These are phyloP conservation scores for Ormosia emarginata DNA, from an alignment of 306 rosid genomes.

Conservation along the genomic window DNA sequence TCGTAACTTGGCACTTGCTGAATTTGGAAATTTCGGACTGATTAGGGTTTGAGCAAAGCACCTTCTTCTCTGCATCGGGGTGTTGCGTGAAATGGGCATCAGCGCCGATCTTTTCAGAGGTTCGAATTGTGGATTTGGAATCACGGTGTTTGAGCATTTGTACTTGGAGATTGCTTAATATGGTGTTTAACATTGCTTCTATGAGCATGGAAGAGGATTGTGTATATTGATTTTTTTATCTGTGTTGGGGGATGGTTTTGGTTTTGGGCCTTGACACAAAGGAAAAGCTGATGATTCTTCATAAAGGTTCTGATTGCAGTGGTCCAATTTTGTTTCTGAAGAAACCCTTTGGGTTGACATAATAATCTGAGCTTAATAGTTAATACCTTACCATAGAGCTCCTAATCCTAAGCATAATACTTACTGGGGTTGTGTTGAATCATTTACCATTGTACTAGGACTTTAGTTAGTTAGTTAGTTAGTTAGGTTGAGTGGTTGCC, in stretches of 20 bases:
- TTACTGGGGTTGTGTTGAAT: conserved; percentile 13
- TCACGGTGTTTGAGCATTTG: conserved; percentile 34
- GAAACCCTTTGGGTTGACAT: conserved; percentile 45
- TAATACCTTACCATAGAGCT: neutral
- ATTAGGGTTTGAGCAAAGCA: conserved; percentile 11
- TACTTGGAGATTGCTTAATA: conserved; percentile 41
- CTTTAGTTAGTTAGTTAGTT: neutral
- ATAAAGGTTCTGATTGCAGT: conserved; percentile 35
- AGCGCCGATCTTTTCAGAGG: conserved; percentile 7
- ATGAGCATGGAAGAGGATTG: conserved; percentile 69
- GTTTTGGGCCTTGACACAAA: conserved; percentile 19
- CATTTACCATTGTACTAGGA: neutral
- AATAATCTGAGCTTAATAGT: conserved; percentile 36
- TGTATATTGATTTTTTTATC: conserved; percentile 22
- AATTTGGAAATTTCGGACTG: conserved; percentile 15
- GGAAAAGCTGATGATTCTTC: neutral
- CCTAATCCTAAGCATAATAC: neutral
- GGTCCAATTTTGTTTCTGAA: conserved; percentile 39
- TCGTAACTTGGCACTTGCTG: conserved; percentile 8
- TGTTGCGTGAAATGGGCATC: conserved; percentile 22
- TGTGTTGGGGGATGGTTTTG: neutral
- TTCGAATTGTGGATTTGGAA: conserved; percentile 29
- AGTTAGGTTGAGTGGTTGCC: conserved; percentile 7
- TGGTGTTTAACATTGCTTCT: conserved; percentile 24
- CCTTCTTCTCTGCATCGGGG: neutral